A percentile compares a stretch with the other conserved stretches of the same genome.
Evolutionary conservation across 2,329 filamentous ascomycete genomes (phyloP).

Genomic region (Esteya vermicola): DNA sequence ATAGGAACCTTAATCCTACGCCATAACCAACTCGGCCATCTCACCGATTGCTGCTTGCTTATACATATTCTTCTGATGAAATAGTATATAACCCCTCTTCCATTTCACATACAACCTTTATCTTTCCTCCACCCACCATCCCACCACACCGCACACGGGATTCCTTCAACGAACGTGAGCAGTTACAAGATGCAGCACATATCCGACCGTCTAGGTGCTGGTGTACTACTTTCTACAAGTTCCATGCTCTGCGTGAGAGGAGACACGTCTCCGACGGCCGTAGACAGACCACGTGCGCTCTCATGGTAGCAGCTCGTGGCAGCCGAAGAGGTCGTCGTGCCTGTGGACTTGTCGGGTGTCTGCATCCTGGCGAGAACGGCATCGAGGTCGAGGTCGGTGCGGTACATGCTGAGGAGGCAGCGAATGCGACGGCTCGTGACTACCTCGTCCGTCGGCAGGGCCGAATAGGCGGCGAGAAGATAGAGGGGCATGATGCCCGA

Average conservation of each 20-base stretch:
- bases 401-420: background rate
- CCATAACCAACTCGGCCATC: conserved; percentile 17
- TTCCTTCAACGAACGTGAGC: too few species aligned
- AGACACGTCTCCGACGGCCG: too few species aligned
- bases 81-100: too few species aligned
- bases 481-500: conserved; percentile 7
- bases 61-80: too few species aligned
- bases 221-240: background rate
- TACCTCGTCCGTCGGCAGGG: background rate
- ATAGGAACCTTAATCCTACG: conserved; percentile 16
- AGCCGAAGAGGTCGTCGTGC: background rate
- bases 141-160: too few species aligned
- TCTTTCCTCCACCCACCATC: too few species aligned
- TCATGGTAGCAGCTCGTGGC: too few species aligned
- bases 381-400: background rate
- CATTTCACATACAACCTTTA: too few species aligned
- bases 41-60: too few species aligned
- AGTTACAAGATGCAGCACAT: background rate
- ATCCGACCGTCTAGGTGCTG: background rate
- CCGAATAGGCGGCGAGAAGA: conserved; percentile 3
- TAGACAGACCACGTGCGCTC: background rate
- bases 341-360: background rate
- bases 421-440: background rate
- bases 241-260: too few species aligned
- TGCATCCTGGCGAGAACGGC: background rate